Conservation (phyloP, 1,284 basidiomycete species). For the Porphyrellus sp. region DNA sequence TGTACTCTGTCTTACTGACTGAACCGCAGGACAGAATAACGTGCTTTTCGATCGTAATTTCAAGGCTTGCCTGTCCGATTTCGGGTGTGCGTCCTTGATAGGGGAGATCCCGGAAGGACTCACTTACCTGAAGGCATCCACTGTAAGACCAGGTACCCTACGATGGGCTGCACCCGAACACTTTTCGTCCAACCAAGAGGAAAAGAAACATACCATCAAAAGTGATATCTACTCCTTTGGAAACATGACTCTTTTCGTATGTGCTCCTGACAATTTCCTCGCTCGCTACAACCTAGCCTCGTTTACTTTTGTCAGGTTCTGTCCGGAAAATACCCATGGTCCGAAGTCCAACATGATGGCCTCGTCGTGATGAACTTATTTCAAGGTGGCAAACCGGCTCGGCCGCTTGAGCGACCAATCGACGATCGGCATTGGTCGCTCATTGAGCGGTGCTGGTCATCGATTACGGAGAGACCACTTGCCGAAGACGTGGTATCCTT, state of each 20-base stretch:
- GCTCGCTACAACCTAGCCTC: background rate
- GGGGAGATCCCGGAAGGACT: slow-evolving; percentile 12
- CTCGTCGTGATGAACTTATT: slow-evolving; percentile 4
- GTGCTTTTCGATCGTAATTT: slow-evolving; percentile 9
- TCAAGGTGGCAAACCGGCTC: slow-evolving; percentile 9
- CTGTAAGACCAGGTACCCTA: slow-evolving; percentile 7
- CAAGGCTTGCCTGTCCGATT: slow-evolving; percentile 13
- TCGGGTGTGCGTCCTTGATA: slow-evolving; percentile 9
- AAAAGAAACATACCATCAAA: background rate
- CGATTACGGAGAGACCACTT: slow-evolving; percentile 2
- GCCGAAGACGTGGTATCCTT: background rate
- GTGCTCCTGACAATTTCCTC: background rate
- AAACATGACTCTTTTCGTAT: background rate
- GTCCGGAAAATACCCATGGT: slow-evolving; percentile 13
- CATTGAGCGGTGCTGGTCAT: slow-evolving; percentile 12
- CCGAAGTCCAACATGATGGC: slow-evolving; percentile 7
- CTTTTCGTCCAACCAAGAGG: background rate
- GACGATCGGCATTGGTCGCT: slow-evolving; percentile 14
- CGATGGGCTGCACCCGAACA: slow-evolving; percentile 17
- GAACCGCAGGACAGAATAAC: slow-evolving; percentile 9
- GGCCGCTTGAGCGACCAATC: slow-evolving; percentile 7
- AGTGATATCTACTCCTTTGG: background rate
- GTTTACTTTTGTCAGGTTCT: slow-evolving; percentile 1
- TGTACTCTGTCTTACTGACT: background rate
- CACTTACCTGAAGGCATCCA: slow-evolving; percentile 2